These are phyloP conservation scores for Petunia secreta DNA, from an alignment of 257 asterid species.

Conservation along the genomic window DNA sequence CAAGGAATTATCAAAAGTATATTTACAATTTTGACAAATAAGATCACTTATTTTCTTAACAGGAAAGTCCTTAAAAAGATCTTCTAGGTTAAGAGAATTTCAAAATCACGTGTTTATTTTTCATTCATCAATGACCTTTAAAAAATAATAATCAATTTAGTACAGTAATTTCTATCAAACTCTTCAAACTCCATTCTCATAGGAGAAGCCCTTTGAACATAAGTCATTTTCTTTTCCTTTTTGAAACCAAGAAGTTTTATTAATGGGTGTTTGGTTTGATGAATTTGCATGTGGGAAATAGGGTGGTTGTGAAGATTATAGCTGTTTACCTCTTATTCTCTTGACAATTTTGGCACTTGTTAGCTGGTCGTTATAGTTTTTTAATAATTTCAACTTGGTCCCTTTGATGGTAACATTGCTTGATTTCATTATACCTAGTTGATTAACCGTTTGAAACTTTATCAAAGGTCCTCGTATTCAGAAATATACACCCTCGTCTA, in stretches of 20 bases:
- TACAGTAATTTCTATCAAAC: not conserved
- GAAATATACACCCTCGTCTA: no score
- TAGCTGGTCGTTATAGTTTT: not conserved
- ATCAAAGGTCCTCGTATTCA: not conserved
- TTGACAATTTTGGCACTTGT: constrained; percentile 2
- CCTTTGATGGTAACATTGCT: not conserved
- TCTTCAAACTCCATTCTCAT: not conserved
- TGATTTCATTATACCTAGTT: not conserved
- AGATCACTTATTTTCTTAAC: no score
- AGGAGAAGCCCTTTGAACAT: not conserved
- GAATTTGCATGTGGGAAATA: not conserved
- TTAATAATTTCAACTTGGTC: not conserved
- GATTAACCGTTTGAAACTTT: not conserved
- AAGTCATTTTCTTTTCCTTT: not conserved
- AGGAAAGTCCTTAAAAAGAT: no score
- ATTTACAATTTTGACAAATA: no score
- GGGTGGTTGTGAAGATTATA: constrained; percentile 6
- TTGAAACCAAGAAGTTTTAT: not conserved
- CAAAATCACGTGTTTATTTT: no score
- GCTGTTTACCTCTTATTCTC: not conserved
- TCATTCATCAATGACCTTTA: not conserved
- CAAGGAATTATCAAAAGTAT: no score
- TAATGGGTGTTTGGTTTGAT: not conserved
- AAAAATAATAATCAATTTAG: not conserved
- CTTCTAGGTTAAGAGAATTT: no score